phyloP scores from a whole-genome alignment of 257 asterid species.

The Capsicum rhomboideum region DNA sequence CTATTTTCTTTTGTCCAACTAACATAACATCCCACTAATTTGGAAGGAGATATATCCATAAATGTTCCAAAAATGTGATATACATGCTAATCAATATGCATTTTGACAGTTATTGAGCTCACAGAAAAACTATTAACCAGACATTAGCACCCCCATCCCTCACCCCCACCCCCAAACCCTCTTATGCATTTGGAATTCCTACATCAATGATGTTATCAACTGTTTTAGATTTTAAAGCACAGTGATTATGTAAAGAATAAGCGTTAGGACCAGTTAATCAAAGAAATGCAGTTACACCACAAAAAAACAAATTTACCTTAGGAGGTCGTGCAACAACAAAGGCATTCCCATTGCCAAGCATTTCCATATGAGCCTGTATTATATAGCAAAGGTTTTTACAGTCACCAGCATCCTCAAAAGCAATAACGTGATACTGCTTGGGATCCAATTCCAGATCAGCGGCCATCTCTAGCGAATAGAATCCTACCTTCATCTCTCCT shows the following conservation, averaged over 20 bases:
- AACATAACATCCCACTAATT: too few species aligned
- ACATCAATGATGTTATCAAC: not conserved
- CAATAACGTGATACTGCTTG: slow-evolving; percentile 75
- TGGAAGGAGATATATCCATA: too few species aligned
- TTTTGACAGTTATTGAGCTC: not conserved
- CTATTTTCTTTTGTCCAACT: too few species aligned
- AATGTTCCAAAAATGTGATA: not conserved
- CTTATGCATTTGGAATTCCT: not conserved
- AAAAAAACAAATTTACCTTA: slow-evolving; percentile 44
- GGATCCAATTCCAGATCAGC: slow-evolving; percentile 92
- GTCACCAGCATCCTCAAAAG: slow-evolving; percentile 86
- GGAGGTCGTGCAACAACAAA: slow-evolving; percentile 83
- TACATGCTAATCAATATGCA: not conserved
- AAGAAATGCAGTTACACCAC: not conserved
- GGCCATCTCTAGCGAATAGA: slow-evolving; percentile 95
- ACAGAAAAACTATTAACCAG: not conserved
- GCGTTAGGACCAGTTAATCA: not conserved
- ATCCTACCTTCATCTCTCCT: slow-evolving; percentile 74
- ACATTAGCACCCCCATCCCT: not conserved
- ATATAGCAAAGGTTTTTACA: slow-evolving; percentile 84
- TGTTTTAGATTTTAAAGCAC: not conserved
- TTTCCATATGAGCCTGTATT: slow-evolving; percentile 77
- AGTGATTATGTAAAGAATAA: not conserved
- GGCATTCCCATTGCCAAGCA: slow-evolving; percentile 79
- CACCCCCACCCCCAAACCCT: not conserved